Percentiles rank a stretch among this genome's conserved stretches.
phyloP scores from a whole-genome alignment of 1,139 yeast species.

The Nakaseomyces nivariensis region DNA sequence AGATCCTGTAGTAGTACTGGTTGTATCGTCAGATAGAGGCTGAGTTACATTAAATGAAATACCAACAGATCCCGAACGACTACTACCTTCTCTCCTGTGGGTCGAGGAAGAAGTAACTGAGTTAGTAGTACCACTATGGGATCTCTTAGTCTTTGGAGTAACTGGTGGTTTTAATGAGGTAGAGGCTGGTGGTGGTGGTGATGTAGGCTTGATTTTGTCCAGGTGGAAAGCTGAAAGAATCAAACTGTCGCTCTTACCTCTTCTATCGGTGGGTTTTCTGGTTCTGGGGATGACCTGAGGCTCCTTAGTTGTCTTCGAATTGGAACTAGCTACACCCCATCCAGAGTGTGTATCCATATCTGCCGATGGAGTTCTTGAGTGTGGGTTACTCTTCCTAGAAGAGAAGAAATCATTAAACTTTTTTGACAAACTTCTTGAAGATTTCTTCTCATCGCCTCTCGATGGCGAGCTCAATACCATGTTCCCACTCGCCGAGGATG shows the following conservation, averaged over 20 bases:
- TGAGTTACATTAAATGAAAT: slow-evolving; percentile 1
- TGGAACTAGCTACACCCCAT: slow-evolving; percentile 18
- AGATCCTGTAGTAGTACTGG: background rate
- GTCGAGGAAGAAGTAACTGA: background rate
- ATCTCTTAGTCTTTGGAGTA: background rate
- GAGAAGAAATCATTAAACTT: slow-evolving; percentile 5
- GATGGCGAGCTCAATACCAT: background rate
- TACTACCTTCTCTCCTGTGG: background rate
- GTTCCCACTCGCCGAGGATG: background rate
- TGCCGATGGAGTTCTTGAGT: background rate
- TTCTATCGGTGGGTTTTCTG: slow-evolving; percentile 2
- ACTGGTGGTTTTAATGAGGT: background rate
- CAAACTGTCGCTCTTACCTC: slow-evolving; percentile 26
- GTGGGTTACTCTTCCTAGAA: background rate
- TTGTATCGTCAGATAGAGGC: background rate
- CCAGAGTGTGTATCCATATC: slow-evolving; percentile 22
- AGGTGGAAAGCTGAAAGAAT: slow-evolving; percentile 2
- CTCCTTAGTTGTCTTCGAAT: background rate
- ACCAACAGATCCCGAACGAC: background rate
- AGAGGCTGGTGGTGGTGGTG: background rate
- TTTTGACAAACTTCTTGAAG: slow-evolving; percentile 22
- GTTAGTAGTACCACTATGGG: background rate
- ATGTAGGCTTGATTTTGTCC: background rate
- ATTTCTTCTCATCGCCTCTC: slow-evolving; percentile 7
- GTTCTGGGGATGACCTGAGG: background rate